Evolutionary conservation across 2,329 filamentous ascomycete species (phyloP).

Genomic region (Fusarium drepaniforme): DNA sequence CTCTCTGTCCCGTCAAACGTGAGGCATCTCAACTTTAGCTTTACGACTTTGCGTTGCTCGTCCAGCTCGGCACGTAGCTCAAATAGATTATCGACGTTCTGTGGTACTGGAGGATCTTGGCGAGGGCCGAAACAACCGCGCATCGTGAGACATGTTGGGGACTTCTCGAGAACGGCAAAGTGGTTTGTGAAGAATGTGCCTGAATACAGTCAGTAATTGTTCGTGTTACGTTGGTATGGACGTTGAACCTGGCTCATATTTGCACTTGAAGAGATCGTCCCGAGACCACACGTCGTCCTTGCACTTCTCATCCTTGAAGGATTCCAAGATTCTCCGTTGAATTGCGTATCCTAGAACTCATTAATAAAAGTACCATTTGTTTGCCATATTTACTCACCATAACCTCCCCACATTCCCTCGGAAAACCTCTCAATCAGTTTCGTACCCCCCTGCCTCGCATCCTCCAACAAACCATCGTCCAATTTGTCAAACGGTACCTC

Average conservation of each 20-base stretch:
- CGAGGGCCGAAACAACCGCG: constrained; percentile 30
- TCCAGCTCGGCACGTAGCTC: constrained; percentile 26
- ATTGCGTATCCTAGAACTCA: background rate
- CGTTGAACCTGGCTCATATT: constrained; percentile 28
- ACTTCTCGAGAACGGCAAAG: constrained; percentile 26
- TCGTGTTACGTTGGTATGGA: too few relatives aligned
- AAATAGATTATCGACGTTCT: constrained; percentile 24
- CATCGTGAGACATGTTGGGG: constrained; percentile 20
- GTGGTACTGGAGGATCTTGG: background rate
- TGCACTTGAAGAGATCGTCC: constrained; percentile 24
- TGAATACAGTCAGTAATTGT: background rate
- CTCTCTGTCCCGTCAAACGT: constrained; percentile 30
- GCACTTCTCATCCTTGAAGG: constrained; percentile 16
- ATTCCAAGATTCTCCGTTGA: constrained; percentile 27
- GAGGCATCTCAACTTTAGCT: constrained; percentile 17
- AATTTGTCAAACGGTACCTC: constrained; percentile 20
- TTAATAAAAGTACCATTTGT: background rate
- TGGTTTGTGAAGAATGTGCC: constrained; percentile 38
- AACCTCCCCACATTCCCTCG: constrained; percentile 37
- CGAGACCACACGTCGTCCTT: constrained; percentile 33
- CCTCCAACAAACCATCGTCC: constrained; percentile 11
- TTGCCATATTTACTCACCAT: constrained; percentile 10
- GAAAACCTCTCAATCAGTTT: constrained; percentile 30
- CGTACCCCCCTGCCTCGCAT: constrained; percentile 30
- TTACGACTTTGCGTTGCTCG: background rate